Percentiles rank a stretch among this genome's conserved stretches.
Conservation (phyloP, 2,329 filamentous ascomycete genomes). For the Aureobasidium sp. region DNA sequence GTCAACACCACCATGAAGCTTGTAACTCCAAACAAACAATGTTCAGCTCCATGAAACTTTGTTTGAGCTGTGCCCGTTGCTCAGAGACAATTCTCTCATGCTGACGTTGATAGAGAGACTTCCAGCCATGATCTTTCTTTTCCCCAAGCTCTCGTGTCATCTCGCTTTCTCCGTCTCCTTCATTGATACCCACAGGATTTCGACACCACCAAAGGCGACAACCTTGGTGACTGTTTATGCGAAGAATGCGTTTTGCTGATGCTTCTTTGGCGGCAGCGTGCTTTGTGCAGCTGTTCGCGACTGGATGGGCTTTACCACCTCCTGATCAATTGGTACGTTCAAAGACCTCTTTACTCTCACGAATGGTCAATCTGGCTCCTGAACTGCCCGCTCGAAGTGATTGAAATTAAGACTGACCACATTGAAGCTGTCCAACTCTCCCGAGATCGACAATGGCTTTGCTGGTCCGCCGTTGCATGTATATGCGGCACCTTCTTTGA, state of each 20-base stretch:
- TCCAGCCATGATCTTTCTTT: background rate
- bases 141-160: background rate
- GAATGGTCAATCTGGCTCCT: background rate
- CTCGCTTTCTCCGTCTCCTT: too few relatives aligned
- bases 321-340: background rate
- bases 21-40: background rate
- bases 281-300: conserved; percentile 4
- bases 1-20: background rate
- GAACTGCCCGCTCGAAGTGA: background rate
- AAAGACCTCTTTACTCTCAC: too few relatives aligned
- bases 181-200: too few relatives aligned
- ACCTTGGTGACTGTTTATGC: background rate
- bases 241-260: background rate
- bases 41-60: background rate
- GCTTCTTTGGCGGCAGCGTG: background rate
- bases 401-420: background rate
- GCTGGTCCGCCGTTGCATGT: background rate
- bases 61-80: background rate
- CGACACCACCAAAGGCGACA: too few relatives aligned
- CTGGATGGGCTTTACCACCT: background rate
- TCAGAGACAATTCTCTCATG: background rate
- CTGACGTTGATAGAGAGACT: background rate
- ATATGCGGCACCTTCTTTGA: background rate
- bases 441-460: background rate
- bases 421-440: background rate